Base-by-base conservation (phyloP, 1,284 basidiomycete species). In the Apiotrichum laibachii region DNA sequence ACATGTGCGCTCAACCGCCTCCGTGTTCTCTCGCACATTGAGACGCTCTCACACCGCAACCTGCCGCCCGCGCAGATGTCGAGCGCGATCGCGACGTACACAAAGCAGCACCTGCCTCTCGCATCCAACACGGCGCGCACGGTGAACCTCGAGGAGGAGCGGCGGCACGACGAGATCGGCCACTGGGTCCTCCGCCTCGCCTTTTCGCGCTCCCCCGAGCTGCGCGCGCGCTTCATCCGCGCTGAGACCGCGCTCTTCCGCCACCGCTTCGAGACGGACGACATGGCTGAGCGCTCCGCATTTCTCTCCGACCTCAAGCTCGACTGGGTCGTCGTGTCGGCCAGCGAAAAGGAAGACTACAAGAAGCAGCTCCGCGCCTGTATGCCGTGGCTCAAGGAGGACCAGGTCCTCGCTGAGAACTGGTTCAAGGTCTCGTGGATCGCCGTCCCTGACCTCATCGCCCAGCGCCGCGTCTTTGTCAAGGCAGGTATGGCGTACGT, bases 111-210 rank as follows among this genome's bases (percentile, higher is more conserved):
- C 65, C 65, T 83, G 33, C 80, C 81, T 11, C 80, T 99, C 51
- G 81, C 83, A 55, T 82, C 82, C 51, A 87, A 85, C 61, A 83
- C 84, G 12, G 85, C 86, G 2, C 67, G 68, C 31, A 77, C 67
- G 11, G 73, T 79, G 33, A 79, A 85, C 57, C 63, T 81, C 56
- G 85, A 90, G 42, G 78, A 77, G 11, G 86, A 99, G 75, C 82
- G 96, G 62, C 83, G 83, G 72, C 87, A 84, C 67, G 96, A 99
- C 76, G 89, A 94, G 72, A 83, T 97, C 35, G 88, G 92, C 19
- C 96, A 99, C 80, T 99, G 93, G 79, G 92, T 99, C 3, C 82
- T 99, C 60, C 82, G 96, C 47, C 82, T 99, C 43, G 94, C 96
- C 2, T 99, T 99, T 77, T 96, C 33, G n/a, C 53, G 13, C 64